Base-by-base conservation (phyloP, 1,284 basidiomycete genomes). In the Cryptococcus floricola region DNA sequence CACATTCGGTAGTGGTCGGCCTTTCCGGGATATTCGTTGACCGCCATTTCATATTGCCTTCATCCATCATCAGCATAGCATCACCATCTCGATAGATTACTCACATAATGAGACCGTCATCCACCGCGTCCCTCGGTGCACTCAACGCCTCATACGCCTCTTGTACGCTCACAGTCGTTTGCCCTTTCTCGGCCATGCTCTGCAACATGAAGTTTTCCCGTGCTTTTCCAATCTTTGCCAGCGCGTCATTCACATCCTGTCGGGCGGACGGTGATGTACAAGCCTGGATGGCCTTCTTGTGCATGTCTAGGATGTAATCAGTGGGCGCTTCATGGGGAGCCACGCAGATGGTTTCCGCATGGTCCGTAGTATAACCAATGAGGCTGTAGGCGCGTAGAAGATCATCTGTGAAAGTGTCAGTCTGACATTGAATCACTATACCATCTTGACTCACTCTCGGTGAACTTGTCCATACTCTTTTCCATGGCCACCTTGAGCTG, bases 1-100 rank as follows among this genome's bases (percentile, higher is more conserved):
- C 71, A 74, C 39, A 53, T 62, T 37, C 65, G 58, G 51, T 74
- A 75, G 51, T 75, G 70, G n/a, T 74, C 71, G 4, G 61, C 59
- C 51, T 69, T 71, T 16, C 66, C 66, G 27, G 69, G 69, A 52
- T 61, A 71, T 27, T 71, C 69, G 60, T 53, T 56, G 25, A 69
- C 65, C 18, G 69, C 69, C 66, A 68, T 68, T 53, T 75, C 70
- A 53, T 71, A 75, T 62, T 75, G 73, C 66, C 72, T 74, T 28
- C 9, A 48, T 37, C 23, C 16, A 13, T 52, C 14, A 18, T 12
- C 18, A 13, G 28, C 7, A 16, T n/a, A 25, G 38, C 14, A 27
- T 13, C 34, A 23, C n/a, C 28, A 31, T 5, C 12, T 19, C 18
- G 13, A n/a, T 10, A 16, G 8, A 1, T 5, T 0, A 65, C 69